Conservation (phyloP, 805 yeast genomes). For the Ogataea salicorniae region DNA sequence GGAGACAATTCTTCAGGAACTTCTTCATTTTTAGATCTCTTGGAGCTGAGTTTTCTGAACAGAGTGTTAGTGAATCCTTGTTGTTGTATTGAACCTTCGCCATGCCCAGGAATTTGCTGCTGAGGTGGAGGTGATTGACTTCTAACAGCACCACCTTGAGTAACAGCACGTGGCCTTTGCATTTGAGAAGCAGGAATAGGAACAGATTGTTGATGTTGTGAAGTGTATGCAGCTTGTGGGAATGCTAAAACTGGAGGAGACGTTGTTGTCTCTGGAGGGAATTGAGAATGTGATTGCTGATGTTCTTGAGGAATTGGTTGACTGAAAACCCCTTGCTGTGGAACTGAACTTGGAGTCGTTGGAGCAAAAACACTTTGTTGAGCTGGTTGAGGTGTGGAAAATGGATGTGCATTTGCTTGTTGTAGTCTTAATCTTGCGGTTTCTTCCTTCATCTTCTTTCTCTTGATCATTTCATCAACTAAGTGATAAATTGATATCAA, state of each 20-base stretch:
- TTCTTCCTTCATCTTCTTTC: conserved; percentile 59
- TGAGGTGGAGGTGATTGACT: conserved; percentile 11
- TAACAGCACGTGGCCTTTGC: conserved; percentile 14
- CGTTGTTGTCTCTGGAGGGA: conserved; percentile 32
- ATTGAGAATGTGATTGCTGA: conserved; percentile 31
- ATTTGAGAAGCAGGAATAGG: conserved; percentile 18
- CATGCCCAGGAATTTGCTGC: conserved; percentile 16
- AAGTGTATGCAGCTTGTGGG: conserved; percentile 41
- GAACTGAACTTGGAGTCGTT: conserved; percentile 9
- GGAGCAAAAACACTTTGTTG: conserved; percentile 11
- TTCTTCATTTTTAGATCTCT: conserved; percentile 15
- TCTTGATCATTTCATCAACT: conserved; percentile 75
- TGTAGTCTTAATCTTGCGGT: conserved; percentile 29
- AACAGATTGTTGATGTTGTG: conserved; percentile 27
- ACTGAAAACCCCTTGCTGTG: conserved; percentile 21
- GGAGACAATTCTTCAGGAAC: conserved; percentile 17
- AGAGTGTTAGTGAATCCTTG: conserved; percentile 24
- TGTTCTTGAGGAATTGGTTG: conserved; percentile 23
- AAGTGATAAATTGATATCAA: conserved; percentile 79
- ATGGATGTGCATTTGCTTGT: conserved; percentile 11
- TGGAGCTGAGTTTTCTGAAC: conserved; percentile 32
- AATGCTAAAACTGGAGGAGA: conserved; percentile 28
- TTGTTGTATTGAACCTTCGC: conserved; percentile 10
- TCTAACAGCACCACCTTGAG: conserved; percentile 5
- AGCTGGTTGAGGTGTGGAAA: conserved; percentile 10